Evolutionary conservation across 192 early-diverging fungal species (phyloP), one percentile per base, ranked within the genome.

Genomic region (Neocallimastix lanati): DNA sequence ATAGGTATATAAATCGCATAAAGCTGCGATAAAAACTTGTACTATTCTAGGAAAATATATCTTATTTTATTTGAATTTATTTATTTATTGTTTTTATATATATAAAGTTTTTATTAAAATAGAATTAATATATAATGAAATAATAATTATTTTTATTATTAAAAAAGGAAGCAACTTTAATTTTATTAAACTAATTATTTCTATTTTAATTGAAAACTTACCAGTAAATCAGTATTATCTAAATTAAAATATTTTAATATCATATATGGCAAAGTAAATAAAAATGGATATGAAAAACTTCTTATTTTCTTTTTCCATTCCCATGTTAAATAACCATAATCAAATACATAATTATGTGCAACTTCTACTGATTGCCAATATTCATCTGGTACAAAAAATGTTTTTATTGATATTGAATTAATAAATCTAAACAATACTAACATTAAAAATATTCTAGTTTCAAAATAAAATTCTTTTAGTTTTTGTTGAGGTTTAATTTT

Each of bases 281-380:
- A 79, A 80, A 92, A 82, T 13, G 97, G 97, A 85, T 98, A 93
- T 18, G 90, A 87, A 77, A 89, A 91, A 25, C 94, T 91, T 76
- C 97, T 90, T 28, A 99, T 90, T 29, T 83, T 83, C 36, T 94
- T 86, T 77, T 85, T 82, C 97, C 97, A 99, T 83, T 97, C 96
- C 95, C 96, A 98, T 11, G 96, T 97, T 83, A 94, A 80, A 79
- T 93, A 94, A 4, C 96, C 96, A 82, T 92, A 91, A 82, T 94
- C 94, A 90, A 97, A 97, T 2, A 92, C 90, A n/a, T 88, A 81
- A 33, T 85, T 82, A 84, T 98, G 95, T 2, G 92, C 96, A 21
- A 99, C 93, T 85, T 99, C 97, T 67, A 93, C 90, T 33, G 92
- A 90, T 84, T 99, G 97, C 96, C 96, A 99, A 86, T 94, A 96